Conservation (phyloP, 306 rosid genomes). For the Trifolium fragiferum region DNA sequence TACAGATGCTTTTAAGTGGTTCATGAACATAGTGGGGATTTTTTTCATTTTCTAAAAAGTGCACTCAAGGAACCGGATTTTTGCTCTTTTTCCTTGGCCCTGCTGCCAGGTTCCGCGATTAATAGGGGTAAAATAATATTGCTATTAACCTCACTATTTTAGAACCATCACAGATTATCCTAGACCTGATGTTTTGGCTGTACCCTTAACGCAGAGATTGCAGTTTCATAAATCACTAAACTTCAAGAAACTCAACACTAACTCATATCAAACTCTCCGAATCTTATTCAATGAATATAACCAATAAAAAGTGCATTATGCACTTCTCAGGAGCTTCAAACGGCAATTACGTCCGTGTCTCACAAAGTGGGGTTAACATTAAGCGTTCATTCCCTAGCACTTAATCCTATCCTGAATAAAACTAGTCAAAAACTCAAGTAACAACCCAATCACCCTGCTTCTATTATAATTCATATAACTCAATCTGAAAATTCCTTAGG, state of each 20-base stretch:
- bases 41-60: background rate
- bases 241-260: conserved; percentile 10
- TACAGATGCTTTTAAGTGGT: background rate
- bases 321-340: conserved; percentile 9
- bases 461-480: background rate
- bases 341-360: background rate
- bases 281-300: conserved; percentile 1
- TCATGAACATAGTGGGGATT: background rate
- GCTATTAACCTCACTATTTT: background rate
- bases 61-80: conserved; percentile 11
- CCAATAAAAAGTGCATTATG: background rate
- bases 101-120: background rate
- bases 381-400: background rate
- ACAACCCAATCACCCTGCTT: conserved; percentile 8
- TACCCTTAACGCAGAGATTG: background rate
- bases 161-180: conserved; percentile 1
- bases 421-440: background rate
- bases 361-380: background rate
- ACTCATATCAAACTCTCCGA: conserved; percentile 1
- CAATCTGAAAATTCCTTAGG: background rate
- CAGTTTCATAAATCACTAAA: background rate
- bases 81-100: conserved; percentile 3
- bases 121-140: background rate
- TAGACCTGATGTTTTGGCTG: too few relatives aligned
- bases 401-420: background rate